Evolutionary conservation across 306 rosid genomes (phyloP).

Genomic region (Arachis stenosperma): DNA sequence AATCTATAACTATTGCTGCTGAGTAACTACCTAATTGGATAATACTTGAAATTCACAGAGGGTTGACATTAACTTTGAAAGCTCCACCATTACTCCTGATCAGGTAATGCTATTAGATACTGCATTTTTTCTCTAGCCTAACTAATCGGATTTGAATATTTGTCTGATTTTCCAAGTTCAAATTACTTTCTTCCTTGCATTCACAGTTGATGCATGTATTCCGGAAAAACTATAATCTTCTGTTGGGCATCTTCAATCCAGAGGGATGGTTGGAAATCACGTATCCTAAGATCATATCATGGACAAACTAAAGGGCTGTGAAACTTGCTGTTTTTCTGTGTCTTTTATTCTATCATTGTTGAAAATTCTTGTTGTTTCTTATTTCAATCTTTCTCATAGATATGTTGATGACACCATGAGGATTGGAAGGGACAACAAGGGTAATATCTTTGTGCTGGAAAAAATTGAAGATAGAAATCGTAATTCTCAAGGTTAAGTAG

Average conservation of each 20-base stretch:
- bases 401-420: slow-evolving; percentile 78
- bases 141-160: not conserved
- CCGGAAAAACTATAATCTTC: slow-evolving; percentile 72
- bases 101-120: slow-evolving; percentile 50
- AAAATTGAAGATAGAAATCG: slow-evolving; percentile 48
- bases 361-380: slow-evolving; percentile 40
- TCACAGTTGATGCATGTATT: slow-evolving; percentile 80
- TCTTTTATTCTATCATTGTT: not conserved
- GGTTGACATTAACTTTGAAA: slow-evolving; percentile 68
- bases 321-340: not conserved
- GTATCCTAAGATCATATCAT: slow-evolving; percentile 59
- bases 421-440: slow-evolving; percentile 84
- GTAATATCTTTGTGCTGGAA: slow-evolving; percentile 76
- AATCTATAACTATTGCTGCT: slow-evolving; percentile 12
- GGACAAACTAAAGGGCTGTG: not conserved
- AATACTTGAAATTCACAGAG: slow-evolving; percentile 53
- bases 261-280: slow-evolving; percentile 95
- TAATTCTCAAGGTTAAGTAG: slow-evolving; percentile 21
- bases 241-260: slow-evolving; percentile 85
- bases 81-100: slow-evolving; percentile 69
- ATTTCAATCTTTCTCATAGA: slow-evolving; percentile 45
- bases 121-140: not conserved
- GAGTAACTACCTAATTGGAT: slow-evolving; percentile 26
- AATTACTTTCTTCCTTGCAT: slow-evolving; percentile 35
- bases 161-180: not conserved